These are phyloP conservation scores for Chalciporus chontae DNA, from an alignment of 768 basidiomycete genomes.

Conservation along the genomic window DNA sequence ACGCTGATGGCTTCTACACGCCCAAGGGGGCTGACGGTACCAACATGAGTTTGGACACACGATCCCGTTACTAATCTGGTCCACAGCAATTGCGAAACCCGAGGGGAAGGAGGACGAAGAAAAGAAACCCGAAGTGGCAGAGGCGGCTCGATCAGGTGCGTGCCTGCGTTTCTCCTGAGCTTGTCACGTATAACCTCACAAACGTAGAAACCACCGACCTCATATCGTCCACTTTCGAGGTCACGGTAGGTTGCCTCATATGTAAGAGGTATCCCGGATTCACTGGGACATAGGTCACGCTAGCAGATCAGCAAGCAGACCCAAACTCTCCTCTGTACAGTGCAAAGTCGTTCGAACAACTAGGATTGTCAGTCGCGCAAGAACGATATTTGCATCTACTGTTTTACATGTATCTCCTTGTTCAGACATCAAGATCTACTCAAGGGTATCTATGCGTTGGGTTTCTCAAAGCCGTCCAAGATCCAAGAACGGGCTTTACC, in stretches of 20 bases:
- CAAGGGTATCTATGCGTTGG: constrained; percentile 92
- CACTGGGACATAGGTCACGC: constrained; percentile 64
- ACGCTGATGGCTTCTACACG: constrained; percentile 77
- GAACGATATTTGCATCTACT: not conserved
- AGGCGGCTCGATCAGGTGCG: constrained; percentile 23
- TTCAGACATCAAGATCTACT: constrained; percentile 81
- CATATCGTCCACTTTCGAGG: constrained; percentile 79
- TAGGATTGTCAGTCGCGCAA: constrained; percentile 72
- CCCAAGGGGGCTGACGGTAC: constrained; percentile 45
- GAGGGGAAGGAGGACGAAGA: constrained; percentile 28
- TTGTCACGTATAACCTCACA: not conserved
- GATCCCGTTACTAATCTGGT: constrained; percentile 8
- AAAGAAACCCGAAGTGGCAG: constrained; percentile 17
- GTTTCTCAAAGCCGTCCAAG: constrained; percentile 97
- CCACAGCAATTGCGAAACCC: constrained; percentile 15
- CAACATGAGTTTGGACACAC: not conserved
- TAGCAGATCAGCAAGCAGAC: constrained; percentile 94
- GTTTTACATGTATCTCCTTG: not conserved
- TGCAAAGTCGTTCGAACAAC: constrained; percentile 90
- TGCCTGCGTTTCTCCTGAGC: not conserved
- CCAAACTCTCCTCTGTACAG: constrained; percentile 95
- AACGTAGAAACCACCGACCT: constrained; percentile 48
- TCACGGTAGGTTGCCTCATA: constrained; percentile 49
- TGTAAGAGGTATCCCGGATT: not conserved
- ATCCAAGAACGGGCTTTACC: constrained; percentile 97